Conservation (phyloP, 176 grass and related monocot genomes). For the Oryza meridionalis region DNA sequence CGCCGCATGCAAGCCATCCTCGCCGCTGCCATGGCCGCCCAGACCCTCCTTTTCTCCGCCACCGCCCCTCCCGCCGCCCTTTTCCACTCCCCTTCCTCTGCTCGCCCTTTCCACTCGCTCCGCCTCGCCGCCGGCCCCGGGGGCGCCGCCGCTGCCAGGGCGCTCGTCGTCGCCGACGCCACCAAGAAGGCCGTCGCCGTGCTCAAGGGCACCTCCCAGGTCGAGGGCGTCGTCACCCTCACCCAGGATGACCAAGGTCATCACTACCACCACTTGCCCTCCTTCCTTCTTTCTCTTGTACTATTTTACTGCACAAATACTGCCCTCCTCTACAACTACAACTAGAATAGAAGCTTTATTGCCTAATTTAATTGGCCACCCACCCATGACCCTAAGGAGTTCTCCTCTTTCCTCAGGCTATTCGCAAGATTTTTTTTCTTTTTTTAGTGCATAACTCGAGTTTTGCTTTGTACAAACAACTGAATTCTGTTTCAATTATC, state of each 20-base stretch:
- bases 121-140: conserved; percentile 26
- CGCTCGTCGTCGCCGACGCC: conserved; percentile 56
- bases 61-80: neutral
- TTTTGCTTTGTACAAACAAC: neutral
- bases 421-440: neutral
- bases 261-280: neutral
- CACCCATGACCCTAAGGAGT: neutral
- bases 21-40: conserved; percentile 66
- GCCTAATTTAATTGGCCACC: neutral
- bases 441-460: neutral
- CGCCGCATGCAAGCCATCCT: conserved; percentile 7
- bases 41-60: conserved; percentile 58
- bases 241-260: conserved; percentile 74
- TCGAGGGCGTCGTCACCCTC: conserved; percentile 87
- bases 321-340: neutral
- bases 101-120: conserved; percentile 74
- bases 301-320: neutral
- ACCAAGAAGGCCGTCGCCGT: conserved; percentile 87
- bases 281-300: neutral
- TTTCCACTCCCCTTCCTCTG: conserved; percentile 50
- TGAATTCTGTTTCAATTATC: neutral
- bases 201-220: conserved; percentile 77
- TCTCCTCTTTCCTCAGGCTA: neutral
- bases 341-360: neutral
- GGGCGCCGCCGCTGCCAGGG: conserved; percentile 32